These are phyloP conservation scores for Stagonosporopsis vannaccii DNA, from an alignment of 2,329 filamentous ascomycete species.

Conservation along the genomic window DNA sequence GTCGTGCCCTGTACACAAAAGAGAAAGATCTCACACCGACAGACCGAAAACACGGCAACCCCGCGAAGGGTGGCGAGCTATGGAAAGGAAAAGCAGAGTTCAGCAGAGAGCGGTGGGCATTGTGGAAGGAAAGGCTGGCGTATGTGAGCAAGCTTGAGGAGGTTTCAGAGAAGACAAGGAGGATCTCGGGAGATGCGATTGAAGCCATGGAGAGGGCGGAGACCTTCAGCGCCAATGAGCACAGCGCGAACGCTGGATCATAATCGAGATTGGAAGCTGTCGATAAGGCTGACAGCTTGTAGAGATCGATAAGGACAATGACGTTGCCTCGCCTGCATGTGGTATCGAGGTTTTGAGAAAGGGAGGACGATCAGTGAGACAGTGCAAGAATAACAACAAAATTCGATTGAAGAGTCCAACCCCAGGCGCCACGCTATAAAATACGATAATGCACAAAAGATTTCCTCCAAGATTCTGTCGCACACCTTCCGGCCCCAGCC, in stretches of 20 bases:
- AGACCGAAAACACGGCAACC: constrained; percentile 37
- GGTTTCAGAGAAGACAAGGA: constrained; percentile 32
- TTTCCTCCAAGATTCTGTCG: too few relatives aligned
- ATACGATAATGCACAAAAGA: background rate
- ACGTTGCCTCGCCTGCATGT: background rate
- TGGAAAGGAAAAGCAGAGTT: constrained; percentile 42
- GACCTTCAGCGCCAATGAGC: constrained; percentile 16
- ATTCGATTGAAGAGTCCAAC: background rate
- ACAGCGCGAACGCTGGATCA: background rate
- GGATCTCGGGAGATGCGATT: constrained; percentile 33
- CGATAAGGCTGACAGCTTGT: background rate
- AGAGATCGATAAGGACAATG: background rate
- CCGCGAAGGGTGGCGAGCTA: constrained; percentile 36
- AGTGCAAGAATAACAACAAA: background rate
- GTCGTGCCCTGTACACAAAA: constrained; percentile 30
- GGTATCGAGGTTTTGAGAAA: too few relatives aligned
- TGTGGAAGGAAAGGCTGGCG: constrained; percentile 44
- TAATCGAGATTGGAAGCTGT: background rate
- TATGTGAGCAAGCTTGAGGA: constrained; percentile 30
- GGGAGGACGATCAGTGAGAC: background rate
- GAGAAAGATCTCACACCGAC: constrained; percentile 40
- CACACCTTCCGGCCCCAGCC: too few relatives aligned
- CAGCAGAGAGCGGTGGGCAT: constrained; percentile 41
- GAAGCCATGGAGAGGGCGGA: constrained; percentile 41
- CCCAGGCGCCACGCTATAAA: background rate